Evolutionary conservation across 2,329 filamentous ascomycete genomes (phyloP), one percentile per base, ranked within the genome.

Genomic region (Bimuria novae-zelandiae): DNA sequence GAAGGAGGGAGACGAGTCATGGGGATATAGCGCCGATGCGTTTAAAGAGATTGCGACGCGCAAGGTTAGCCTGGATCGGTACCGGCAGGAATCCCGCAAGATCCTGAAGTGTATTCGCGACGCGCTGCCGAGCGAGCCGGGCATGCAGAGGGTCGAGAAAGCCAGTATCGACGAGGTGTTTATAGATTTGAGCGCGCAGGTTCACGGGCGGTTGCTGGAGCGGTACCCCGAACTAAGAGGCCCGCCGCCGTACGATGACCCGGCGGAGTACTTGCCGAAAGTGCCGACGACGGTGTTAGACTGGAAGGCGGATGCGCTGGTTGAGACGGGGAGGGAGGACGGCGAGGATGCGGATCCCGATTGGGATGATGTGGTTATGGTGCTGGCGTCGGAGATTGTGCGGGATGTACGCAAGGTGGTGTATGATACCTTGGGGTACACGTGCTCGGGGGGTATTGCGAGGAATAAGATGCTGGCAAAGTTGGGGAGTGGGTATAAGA

Each of bases 141-240:
- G n/a, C n/a, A 71, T 86, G 56, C 89, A 91, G 69, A 85, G 82
- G 64, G 85, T 97, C 39, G 93, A 99, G 77, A 99, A 97, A 71
- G 94, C 93, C 16, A 88, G 91, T 67, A 89, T 97, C 50, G 94
- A 99, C 70, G 94, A 99, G 74, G 92, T 97, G 7, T 99, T 97
- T 68, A 78, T 97, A 55, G 94, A 99, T 74, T 75, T 99, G 44
- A 96, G 91, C 8, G 87, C 89, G 0, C 89, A 97, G 55, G 83
- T 97, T 3, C 89, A 95, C 72, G 81, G 81, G 2, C 80, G 89
- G 23, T 76, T 99, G 43, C 74, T 96, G 35, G 81, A 89, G 61
- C 79, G 89, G 46, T 96, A 91, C 72, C 86, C 90, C 0, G 88
- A 94, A 70, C 75, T 97, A 44, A 70, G 73, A 23, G 80, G 79